Evolutionary conservation across 345 rosid species (phyloP).

Genomic region (Physaria fendleri): DNA sequence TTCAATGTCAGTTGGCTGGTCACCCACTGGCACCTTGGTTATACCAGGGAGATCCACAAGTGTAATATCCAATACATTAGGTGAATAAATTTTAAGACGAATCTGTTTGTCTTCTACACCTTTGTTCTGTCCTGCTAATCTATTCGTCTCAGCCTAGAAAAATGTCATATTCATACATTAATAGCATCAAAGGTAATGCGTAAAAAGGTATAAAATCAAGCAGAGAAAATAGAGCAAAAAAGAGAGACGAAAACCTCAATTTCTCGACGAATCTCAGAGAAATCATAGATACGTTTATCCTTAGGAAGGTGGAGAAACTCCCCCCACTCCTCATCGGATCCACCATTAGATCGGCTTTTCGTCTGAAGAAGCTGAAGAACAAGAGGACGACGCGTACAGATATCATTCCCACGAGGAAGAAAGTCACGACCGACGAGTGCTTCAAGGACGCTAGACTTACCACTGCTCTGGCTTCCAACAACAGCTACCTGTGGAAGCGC

Average conservation of each 20-base stretch:
- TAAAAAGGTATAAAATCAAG: not conserved
- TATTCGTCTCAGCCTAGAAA: conserved; percentile 58
- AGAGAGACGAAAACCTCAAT: conserved; percentile 50
- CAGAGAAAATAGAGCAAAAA: not conserved
- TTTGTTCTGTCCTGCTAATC: conserved; percentile 51
- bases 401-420: conserved; percentile 84
- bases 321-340: conserved; percentile 81
- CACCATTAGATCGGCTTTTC: conserved; percentile 51
- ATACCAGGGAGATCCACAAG: conserved; percentile 71
- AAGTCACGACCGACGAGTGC: conserved; percentile 96
- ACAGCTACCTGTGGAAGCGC: conserved; percentile 98
- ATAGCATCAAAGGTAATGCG: not conserved
- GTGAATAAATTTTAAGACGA: conserved; percentile 48
- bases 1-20: conserved; percentile 63
- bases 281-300: conserved; percentile 60
- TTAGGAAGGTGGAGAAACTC: conserved; percentile 89
- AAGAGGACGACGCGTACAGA: conserved; percentile 95
- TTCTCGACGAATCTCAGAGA: conserved; percentile 90
- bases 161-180: not conserved
- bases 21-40: conserved; percentile 71
- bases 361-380: conserved; percentile 92
- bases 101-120: conserved; percentile 59
- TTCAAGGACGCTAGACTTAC: conserved; percentile 96
- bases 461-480: conserved; percentile 98
- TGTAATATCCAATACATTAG: conserved; percentile 56